Base-by-base conservation (phyloP, 805 yeast species). In the Yarrowia bubula region DNA sequence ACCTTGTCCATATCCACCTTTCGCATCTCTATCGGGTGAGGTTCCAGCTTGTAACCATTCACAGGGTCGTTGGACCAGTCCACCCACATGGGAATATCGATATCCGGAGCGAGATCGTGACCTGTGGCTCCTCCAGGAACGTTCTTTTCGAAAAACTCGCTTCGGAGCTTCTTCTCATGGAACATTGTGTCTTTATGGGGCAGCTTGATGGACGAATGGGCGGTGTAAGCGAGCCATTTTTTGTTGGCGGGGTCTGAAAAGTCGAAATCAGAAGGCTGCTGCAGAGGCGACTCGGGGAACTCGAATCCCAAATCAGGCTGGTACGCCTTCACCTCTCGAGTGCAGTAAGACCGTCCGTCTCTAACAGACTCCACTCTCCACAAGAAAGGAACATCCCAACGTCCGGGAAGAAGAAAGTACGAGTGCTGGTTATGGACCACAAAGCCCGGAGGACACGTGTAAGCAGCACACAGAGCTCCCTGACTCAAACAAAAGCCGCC, bases 1-100 rank as follows among this genome's bases (percentile, higher is more conserved):
- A 63, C 69, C 35, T 50, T 63, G 38, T 64, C 42, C 64, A 72
- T 71, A 43, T 72, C 72, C 67, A 70, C 65, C 68, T 73, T 71
- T 33, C 74, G 67, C 41, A 70, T 66, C 42, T 73, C 76, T 14
- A 73, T 68, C 13, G 74, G 74, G 50, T 73, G 76, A 44, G 67
- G 66, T 35, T 64, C 57, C n/a, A 65, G 46, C 8, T 15, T 32
- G 48, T 65, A 44, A 7, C 39, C 63, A 17, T 37, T 31, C 9
- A 42, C 65, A 8, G 47, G 44, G 47, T 37, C 46, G 39, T 61
- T 48, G 44, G 67, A 64, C 69, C 68, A 68, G 41, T 69, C 68
- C 44, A 66, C 66, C 67, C 67, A 71, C 48, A 53, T 47, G 15
- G 69, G 68, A 10, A 69, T 53, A 33, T 73, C 75, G 8, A 69